phyloP scores from a whole-genome alignment of 257 asterid species.

The Linderniella brevidens region DNA sequence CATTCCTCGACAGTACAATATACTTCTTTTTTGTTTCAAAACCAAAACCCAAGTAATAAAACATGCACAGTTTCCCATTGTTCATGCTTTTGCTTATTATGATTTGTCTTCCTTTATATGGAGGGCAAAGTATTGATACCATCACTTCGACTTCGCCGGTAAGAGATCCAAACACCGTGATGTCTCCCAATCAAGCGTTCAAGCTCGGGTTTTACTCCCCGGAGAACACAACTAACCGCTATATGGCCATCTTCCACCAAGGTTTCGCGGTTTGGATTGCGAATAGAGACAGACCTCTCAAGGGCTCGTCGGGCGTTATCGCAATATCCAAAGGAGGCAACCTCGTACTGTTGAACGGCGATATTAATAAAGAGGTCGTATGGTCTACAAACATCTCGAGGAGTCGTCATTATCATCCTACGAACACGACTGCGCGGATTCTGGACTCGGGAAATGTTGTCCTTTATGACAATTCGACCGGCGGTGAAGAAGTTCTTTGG shows the following conservation, averaged over 20 bases:
- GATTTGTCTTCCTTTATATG: no score
- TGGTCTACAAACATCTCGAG: slow-evolving; percentile 24
- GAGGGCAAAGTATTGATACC: slow-evolving; percentile 15
- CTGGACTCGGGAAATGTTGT: slow-evolving; percentile 27
- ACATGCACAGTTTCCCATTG: no score
- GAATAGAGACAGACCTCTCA: slow-evolving; percentile 26
- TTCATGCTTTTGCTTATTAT: no score
- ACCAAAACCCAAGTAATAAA: no score
- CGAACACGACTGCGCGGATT: slow-evolving; percentile 12
- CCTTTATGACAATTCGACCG: slow-evolving; percentile 13
- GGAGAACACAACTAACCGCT: slow-evolving; percentile 19
- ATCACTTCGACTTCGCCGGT: slow-evolving; percentile 9
- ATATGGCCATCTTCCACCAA: not conserved
- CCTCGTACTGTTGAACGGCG: slow-evolving; percentile 19
- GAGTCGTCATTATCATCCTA: slow-evolving; percentile 5
- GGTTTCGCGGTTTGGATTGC: slow-evolving; percentile 33
- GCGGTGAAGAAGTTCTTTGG: slow-evolving; percentile 23
- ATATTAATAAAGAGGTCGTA: slow-evolving; percentile 9
- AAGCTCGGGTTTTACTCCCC: slow-evolving; percentile 29
- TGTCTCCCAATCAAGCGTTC: slow-evolving; percentile 11
- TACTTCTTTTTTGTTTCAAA: no score
- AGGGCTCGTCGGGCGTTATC: slow-evolving; percentile 12
- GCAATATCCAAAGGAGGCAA: slow-evolving; percentile 20
- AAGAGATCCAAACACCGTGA: slow-evolving; percentile 14
- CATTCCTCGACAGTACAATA: no score